Percentiles rank a stretch among this genome's conserved stretches.
These are phyloP conservation scores for Puccinia coronata DNA, from an alignment of 1,284 basidiomycete species.

Conservation along the genomic window DNA sequence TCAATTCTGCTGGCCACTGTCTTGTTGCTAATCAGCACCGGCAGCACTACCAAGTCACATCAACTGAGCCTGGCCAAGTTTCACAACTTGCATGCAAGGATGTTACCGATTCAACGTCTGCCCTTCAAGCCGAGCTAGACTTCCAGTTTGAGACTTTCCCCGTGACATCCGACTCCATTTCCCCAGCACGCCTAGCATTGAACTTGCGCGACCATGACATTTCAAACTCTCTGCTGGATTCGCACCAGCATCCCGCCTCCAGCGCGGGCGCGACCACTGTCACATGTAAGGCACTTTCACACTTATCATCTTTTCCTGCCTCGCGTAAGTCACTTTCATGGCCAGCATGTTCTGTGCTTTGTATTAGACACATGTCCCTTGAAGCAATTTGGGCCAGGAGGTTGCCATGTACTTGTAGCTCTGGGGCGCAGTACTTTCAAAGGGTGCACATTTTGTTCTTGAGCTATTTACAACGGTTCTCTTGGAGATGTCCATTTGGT, in stretches of 20 bases:
- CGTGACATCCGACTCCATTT: conserved; percentile 32
- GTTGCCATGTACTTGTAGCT: too few relatives aligned
- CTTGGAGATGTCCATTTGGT: too few relatives aligned
- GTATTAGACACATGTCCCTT: background rate
- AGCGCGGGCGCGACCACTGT: conserved; percentile 7
- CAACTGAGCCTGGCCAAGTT: conserved; percentile 4
- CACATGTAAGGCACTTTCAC: conserved; percentile 29
- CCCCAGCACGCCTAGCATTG: background rate
- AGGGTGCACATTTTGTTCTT: too few relatives aligned
- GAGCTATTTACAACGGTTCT: too few relatives aligned
- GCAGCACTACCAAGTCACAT: background rate
- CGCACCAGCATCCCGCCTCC: conserved; percentile 20
- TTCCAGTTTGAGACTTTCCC: conserved; percentile 24
- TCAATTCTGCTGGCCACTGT: conserved; percentile 10
- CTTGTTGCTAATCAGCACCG: background rate
- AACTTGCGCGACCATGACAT: conserved; percentile 24
- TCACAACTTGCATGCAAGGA: background rate
- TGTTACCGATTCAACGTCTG: conserved; percentile 5
- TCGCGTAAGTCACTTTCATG: background rate
- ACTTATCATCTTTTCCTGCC: background rate
- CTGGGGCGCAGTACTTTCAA: background rate
- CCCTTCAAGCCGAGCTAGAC: conserved; percentile 14
- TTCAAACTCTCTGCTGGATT: conserved; percentile 12
- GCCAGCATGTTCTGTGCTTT: background rate
- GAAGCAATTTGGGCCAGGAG: too few relatives aligned